Percentiles rank a stretch among this genome's conserved stretches.
These are phyloP conservation scores for Xylaria sp. DNA, from an alignment of 495 filamentous ascomycete genomes.

Conservation along the genomic window DNA sequence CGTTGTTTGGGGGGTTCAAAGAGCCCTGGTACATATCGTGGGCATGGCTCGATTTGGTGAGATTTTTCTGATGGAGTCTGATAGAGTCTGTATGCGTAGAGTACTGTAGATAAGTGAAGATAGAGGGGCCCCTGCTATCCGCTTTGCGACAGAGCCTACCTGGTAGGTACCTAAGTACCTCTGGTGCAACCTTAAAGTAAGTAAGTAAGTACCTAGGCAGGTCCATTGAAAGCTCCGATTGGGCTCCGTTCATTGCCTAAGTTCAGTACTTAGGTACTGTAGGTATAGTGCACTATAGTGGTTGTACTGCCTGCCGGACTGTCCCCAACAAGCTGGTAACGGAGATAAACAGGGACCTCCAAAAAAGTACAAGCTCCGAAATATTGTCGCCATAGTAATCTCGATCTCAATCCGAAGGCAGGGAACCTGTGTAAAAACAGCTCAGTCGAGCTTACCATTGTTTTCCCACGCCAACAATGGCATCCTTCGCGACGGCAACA, in stretches of 20 bases:
- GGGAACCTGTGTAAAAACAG: constrained; percentile 28
- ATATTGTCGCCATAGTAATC: constrained; percentile 10
- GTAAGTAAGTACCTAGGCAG: no score
- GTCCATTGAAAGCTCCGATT: constrained; percentile 26
- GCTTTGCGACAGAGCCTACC: not conserved
- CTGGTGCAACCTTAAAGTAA: no score
- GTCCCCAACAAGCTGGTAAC: constrained; percentile 40
- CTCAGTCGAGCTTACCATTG: constrained; percentile 47
- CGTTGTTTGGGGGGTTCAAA: not conserved
- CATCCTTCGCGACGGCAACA: constrained; percentile 58
- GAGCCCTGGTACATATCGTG: not conserved
- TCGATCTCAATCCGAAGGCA: constrained; percentile 16
- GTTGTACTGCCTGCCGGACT: constrained; percentile 36
- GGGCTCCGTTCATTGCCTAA: no score
- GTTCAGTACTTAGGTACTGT: no score
- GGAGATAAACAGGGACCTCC: constrained; percentile 19
- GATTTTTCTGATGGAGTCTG: constrained; percentile 16
- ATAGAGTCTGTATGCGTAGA: no score
- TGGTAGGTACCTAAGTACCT: not conserved
- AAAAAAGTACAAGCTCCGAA: constrained; percentile 39
- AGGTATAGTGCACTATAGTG: not conserved
- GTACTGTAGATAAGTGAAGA: no score
- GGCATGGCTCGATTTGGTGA: not conserved
- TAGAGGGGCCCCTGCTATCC: not conserved
- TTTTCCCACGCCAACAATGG: constrained; percentile 49